Base-by-base conservation (phyloP, 371 early-diverging fungal genomes). In the Lichtheimia corymbifera region DNA sequence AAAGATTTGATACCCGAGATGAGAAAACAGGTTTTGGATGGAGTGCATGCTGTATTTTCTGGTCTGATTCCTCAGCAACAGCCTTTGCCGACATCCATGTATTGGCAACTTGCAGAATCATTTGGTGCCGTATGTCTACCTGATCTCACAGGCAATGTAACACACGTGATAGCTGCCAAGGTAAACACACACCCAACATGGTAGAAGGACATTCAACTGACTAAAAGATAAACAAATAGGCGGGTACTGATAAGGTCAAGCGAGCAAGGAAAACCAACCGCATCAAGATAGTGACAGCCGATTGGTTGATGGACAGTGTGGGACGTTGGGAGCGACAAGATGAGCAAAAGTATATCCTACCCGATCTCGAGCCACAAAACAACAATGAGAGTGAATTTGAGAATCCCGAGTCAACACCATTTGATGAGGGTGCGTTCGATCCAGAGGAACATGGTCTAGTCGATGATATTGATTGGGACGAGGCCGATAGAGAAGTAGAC, bases 101-200 rank as follows among this genome's bases (percentile, higher is more conserved):
- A 89, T 35, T 92, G 93, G 93, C 75, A 83, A 55, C 74, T 83
- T 65, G 92, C 92, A 4, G 65, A 66, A 43, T 73, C 78, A 7
- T 92, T 89, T 79, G 93, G 93, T 3, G 93, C 91, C 0, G 60
- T 63, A 25, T 92, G 92, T 58, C 76, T 74, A 0, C 65, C 62
- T 0, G 83, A 88, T 3, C 59, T 91, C 42, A 74, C 72, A n/a
- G 68, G 72, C 0, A 69, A 79, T 17, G 83, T 88, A 20, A 93
- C 95, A 0, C 95, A 94, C 63, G 71, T 94, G 4, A 81, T 94
- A 28, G 91, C 93, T 14, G 81, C 82, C n/a, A 86, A 88, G 74
- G 90, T 63, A 53, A 52, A 50, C 44, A 59, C 7, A 11, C 35
- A 35, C 43, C 13, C 40, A 30, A 15, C 24, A 3, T 11, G 22